phyloP scores from a whole-genome alignment of 73 alveolate species.

The Tetrahymena thermophila region DNA sequence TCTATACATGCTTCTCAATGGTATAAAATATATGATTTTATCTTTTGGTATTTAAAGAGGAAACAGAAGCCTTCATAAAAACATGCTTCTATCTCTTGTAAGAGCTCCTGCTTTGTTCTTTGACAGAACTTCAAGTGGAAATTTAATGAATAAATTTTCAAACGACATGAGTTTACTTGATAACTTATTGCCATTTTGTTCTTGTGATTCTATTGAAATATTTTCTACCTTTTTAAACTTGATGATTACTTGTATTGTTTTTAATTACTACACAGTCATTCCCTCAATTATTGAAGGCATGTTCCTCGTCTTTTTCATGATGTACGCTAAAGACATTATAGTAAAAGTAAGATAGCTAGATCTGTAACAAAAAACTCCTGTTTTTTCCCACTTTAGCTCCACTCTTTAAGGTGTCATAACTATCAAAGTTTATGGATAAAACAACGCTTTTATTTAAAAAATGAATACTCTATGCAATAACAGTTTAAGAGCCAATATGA shows the following conservation, averaged over 20 bases:
- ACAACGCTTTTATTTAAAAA: background rate
- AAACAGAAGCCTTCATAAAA: background rate
- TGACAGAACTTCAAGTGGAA: conserved; percentile 49
- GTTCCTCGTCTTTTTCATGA: background rate
- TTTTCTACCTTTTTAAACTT: background rate
- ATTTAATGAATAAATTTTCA: conserved; percentile 45
- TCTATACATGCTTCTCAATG: background rate
- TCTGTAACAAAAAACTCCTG: background rate
- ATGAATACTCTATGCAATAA: background rate
- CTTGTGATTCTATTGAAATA: background rate
- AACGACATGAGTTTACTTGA: conserved; percentile 14
- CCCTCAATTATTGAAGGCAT: background rate
- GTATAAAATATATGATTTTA: background rate
- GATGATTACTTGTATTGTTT: background rate
- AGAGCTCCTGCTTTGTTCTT: conserved; percentile 42
- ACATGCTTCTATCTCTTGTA: conserved; percentile 17
- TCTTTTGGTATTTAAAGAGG: background rate
- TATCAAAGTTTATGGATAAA: background rate
- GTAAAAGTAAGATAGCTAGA: background rate
- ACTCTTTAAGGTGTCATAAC: background rate
- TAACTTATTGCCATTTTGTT: background rate
- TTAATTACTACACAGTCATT: background rate
- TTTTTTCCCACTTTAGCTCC: background rate
- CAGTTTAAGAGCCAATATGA: background rate
- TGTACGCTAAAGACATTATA: background rate